These are phyloP conservation scores for Pelargonium cotyledonis DNA, from an alignment of 441 rosid genomes.

Conservation along the genomic window DNA sequence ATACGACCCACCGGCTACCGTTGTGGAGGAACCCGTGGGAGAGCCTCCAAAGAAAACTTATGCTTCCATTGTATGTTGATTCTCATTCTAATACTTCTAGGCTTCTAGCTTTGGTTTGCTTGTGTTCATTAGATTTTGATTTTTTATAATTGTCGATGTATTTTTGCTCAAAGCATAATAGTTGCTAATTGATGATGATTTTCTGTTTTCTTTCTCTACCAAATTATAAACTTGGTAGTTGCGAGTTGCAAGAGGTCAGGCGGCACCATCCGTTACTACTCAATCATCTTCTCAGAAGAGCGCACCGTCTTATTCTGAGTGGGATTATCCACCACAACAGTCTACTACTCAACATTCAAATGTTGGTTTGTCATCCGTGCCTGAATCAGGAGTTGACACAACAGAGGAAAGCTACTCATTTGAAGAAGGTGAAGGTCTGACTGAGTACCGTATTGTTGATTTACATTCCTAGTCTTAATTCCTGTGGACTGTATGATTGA, in stretches of 20 bases:
- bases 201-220: not conserved
- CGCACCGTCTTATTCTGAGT: slow-evolving; percentile 38
- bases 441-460: not conserved
- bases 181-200: not conserved
- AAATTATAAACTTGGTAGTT: slow-evolving; percentile 30
- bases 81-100: slow-evolving; percentile 12
- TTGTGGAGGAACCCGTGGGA: slow-evolving; percentile 44
- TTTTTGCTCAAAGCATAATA: slow-evolving; percentile 1
- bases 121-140: not conserved
- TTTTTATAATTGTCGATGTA: not conserved
- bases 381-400: slow-evolving; percentile 43
- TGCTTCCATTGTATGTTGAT: slow-evolving; percentile 54
- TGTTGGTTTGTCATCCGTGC: slow-evolving; percentile 28
- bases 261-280: slow-evolving; percentile 32
- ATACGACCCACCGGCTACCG: slow-evolving; percentile 30
- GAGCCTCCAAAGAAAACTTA: slow-evolving; percentile 54
- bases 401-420: slow-evolving; percentile 41
- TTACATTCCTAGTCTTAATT: not conserved
- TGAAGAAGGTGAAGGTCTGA: slow-evolving; percentile 40
- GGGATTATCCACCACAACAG: slow-evolving; percentile 37
- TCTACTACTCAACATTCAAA: slow-evolving; percentile 37
- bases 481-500: not conserved
- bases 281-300: slow-evolving; percentile 38
- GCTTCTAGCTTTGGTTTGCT: slow-evolving; percentile 7
- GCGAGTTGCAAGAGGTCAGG: slow-evolving; percentile 45